A percentile compares a stretch with the other conserved stretches of the same genome.
Conservation (phyloP, 2,329 filamentous ascomycete genomes). For the Ceratocystiopsis sp. region DNA sequence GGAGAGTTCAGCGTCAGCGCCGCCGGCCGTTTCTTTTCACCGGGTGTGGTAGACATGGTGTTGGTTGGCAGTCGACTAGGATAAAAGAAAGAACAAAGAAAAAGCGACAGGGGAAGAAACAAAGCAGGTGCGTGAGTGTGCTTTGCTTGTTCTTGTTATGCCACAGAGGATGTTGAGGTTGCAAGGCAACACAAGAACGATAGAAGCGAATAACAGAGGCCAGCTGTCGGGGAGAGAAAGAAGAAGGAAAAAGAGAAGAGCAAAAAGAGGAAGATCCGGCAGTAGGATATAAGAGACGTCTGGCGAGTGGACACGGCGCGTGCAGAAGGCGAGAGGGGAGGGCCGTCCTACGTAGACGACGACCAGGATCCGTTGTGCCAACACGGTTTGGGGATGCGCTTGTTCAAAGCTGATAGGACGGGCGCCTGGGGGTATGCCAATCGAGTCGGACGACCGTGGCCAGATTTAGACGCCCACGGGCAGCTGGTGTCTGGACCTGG, state of each 20-base stretch:
- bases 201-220: conserved; percentile 15
- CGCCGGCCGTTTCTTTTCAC: conserved; percentile 39
- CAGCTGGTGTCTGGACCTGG: conserved; percentile 11
- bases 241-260: conserved; percentile 19
- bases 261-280: conserved; percentile 11
- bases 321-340: conserved; percentile 16
- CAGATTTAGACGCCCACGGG: conserved; percentile 26
- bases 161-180: background rate
- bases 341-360: conserved; percentile 16
- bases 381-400: conserved; percentile 4
- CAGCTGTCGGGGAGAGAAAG: conserved; percentile 25
- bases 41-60: conserved; percentile 16
- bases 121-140: background rate
- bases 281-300: too few relatives aligned
- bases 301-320: too few relatives aligned
- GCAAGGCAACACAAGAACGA: conserved; percentile 18
- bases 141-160: background rate
- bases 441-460: conserved; percentile 19
- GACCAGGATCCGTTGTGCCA: conserved; percentile 20
- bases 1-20: conserved; percentile 35
- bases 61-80: conserved; percentile 2
- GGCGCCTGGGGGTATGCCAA: conserved; percentile 15
- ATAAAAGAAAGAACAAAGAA: conserved; percentile 1
- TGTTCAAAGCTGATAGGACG: conserved; percentile 25
- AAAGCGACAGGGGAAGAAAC: conserved; percentile 5